Conservation (phyloP, 108 stramenopile species). For the Stephanodiscus minutulus region DNA sequence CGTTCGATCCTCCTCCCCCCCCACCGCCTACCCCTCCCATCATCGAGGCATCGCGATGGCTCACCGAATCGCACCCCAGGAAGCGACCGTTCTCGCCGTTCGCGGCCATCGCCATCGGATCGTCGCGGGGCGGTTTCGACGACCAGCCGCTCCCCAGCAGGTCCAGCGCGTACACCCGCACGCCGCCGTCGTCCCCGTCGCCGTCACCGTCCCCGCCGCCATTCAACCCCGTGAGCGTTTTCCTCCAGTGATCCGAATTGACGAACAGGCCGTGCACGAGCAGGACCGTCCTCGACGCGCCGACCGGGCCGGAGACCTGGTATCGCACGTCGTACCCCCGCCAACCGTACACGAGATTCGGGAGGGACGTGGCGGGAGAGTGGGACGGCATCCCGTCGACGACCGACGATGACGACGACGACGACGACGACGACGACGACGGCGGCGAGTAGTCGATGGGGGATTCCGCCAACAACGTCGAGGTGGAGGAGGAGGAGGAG, state of each 20-base stretch:
- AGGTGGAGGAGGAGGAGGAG: too few relatives aligned
- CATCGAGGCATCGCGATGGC: conserved; percentile 27
- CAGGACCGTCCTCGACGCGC: conserved; percentile 47
- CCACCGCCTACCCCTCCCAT: background rate
- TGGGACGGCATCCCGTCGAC: background rate
- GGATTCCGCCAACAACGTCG: too few relatives aligned
- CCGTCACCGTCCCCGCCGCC: background rate
- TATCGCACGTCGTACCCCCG: conserved; percentile 67
- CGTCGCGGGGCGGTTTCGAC: conserved; percentile 69
- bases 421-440: background rate
- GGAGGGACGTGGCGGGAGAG: conserved; percentile 71
- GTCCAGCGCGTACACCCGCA: conserved; percentile 86
- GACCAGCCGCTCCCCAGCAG: conserved; percentile 90
- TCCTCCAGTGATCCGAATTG: conserved; percentile 86
- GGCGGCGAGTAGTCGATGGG: too few relatives aligned
- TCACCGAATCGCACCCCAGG: conserved; percentile 20
- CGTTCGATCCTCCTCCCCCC: background rate
- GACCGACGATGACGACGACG: background rate
- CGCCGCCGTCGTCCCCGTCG: conserved; percentile 17
- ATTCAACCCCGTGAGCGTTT: conserved; percentile 57
- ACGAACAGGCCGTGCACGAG: conserved; percentile 87
- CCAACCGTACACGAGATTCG: conserved; percentile 78
- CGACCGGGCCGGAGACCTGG: conserved; percentile 67
- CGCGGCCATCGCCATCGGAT: conserved; percentile 47
- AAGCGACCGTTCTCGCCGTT: conserved; percentile 76